A percentile compares a stretch with the other conserved stretches of the same genome.
Conservation (phyloP, 306 rosid genomes). For the Carpinus fangiana region DNA sequence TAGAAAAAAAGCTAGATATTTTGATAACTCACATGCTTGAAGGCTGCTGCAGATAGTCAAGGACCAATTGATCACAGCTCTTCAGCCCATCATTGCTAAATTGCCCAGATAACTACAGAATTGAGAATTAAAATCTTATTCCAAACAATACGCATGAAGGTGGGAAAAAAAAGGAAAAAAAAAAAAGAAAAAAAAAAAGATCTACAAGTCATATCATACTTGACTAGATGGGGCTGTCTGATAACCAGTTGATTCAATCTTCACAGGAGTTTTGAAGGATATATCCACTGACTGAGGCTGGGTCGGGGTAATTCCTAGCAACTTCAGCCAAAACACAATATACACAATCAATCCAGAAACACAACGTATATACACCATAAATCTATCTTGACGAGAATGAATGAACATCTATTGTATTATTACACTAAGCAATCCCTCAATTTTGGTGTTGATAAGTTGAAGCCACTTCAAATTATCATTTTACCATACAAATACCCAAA, state of each 20-base stretch:
- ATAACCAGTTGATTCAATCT: constrained; percentile 41
- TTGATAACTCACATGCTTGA: constrained; percentile 64
- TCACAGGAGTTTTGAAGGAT: constrained; percentile 48
- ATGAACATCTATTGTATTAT: neutral
- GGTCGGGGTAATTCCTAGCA: constrained; percentile 46
- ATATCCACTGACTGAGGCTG: constrained; percentile 41
- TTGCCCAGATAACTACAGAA: constrained; percentile 58
- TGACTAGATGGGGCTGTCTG: constrained; percentile 52
- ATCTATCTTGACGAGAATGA: neutral
- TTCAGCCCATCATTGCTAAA: constrained; percentile 59
- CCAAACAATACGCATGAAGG: constrained; percentile 11
- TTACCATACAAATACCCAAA: neutral
- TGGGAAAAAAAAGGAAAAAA: neutral
- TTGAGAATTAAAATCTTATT: constrained; percentile 19
- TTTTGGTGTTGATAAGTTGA: neutral
- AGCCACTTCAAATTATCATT: constrained; percentile 12
- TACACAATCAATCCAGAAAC: neutral
- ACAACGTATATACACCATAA: neutral
- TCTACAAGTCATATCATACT: constrained; percentile 39
- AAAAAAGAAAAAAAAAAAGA: neutral
- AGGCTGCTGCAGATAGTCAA: constrained; percentile 77
- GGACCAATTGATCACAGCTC: constrained; percentile 65
- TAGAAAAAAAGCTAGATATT: neutral
- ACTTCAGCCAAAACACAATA: constrained; percentile 30
- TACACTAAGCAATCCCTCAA: neutral